phyloP scores from a whole-genome alignment of 257 asterid genomes.

The Solanum lycopersicoides region DNA sequence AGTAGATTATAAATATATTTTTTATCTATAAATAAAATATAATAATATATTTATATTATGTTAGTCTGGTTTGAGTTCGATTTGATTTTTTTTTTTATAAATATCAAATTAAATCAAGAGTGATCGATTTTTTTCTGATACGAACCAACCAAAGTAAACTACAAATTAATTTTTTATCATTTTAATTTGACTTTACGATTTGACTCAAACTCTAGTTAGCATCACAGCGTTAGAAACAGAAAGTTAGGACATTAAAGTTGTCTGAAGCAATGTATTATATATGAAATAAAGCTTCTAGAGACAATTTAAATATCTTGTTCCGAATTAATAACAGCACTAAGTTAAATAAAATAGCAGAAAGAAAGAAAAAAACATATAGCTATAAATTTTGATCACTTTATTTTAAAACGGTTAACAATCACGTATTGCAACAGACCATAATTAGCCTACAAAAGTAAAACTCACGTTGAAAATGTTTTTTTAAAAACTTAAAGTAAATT shows the following conservation, averaged over 20 bases:
- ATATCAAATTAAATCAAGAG: too few relatives aligned
- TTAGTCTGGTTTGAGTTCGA: too few relatives aligned
- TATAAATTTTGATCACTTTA: background rate
- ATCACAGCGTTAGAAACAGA: background rate
- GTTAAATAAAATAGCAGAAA: background rate
- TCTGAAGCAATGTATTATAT: background rate
- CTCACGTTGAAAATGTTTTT: background rate
- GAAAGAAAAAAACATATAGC: background rate
- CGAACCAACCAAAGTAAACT: too few relatives aligned
- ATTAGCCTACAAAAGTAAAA: background rate
- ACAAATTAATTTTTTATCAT: too few relatives aligned
- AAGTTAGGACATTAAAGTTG: background rate
- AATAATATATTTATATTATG: too few relatives aligned
- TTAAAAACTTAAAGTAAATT: background rate
- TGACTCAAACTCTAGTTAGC: too few relatives aligned
- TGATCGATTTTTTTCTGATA: rapidly evolving
- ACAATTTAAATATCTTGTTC: background rate
- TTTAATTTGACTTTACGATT: too few relatives aligned
- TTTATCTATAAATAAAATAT: too few relatives aligned
- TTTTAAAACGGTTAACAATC: background rate
- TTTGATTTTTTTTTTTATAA: too few relatives aligned
- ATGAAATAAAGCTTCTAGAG: background rate
- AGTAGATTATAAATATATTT: too few relatives aligned
- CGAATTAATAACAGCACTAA: background rate
- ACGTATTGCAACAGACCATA: background rate